Base-by-base conservation (phyloP, 2,329 filamentous ascomycete species). In the Xylariaceae sp. region DNA sequence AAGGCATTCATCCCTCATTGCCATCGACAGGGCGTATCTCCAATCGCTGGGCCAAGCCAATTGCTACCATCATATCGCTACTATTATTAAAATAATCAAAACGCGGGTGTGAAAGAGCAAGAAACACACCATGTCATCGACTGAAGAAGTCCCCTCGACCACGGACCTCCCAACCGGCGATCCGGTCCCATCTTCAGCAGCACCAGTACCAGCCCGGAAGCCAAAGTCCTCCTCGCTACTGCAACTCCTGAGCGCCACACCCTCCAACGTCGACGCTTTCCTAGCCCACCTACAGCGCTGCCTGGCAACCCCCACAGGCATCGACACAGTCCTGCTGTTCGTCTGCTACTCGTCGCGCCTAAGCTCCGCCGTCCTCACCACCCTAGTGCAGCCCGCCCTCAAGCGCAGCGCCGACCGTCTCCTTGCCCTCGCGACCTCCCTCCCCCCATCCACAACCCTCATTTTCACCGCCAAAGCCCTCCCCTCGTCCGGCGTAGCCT, bases 251-350 rank as follows among this genome's bases (percentile, higher is more conserved):
- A 61, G 67, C 43, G 65, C 69, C 13, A 55, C 69, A 15, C 74
- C 75, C 40, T 68, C 71, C 60, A 70, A 71, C 63, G 34, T 74
- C 62, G 80, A 84, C 66, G 73, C 71, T 68, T 80, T 83, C 67
- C 69, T 85, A 58, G 67, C 75, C 22, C 78, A 79, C 68, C 75
- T 85, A 46, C 73, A 78, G 65, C 83, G 83, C 60, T 81, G 87
- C 66, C 76, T 90, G 62, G 79, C 83, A 59, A 87, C 85, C 9
- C 83, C 87, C 42, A 71, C 79, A 34, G 87, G 87, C 65, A 83
- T 86, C 68, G 88, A 91, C 72, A 80, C 81, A 46, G 76, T 85
- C 57, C 82, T 92, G 63, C 80, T 86, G 58, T 81, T 86, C 61
- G 68, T 85, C 57, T 83, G 85, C 72, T 92, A 92, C 74, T 72